These are phyloP conservation scores for Selaginella tamariscina DNA, from an alignment of 75 land plant species.

Conservation along the genomic window DNA sequence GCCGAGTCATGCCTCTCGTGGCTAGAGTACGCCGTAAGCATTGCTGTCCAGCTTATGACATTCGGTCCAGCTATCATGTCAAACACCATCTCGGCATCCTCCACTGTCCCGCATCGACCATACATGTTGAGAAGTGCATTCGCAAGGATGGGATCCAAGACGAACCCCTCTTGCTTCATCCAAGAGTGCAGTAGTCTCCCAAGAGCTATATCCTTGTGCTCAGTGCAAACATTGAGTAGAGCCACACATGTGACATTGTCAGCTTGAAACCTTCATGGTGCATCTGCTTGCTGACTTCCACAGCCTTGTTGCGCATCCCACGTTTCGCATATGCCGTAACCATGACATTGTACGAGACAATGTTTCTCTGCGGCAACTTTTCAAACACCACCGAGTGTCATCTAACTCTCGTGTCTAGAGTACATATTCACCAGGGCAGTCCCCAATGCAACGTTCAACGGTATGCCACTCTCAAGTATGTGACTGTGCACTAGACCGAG, in stretches of 20 bases:
- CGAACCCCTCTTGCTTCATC: background rate
- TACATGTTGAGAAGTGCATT: slow-evolving; percentile 10
- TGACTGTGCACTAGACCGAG: background rate
- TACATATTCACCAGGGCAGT: background rate
- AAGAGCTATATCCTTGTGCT: background rate
- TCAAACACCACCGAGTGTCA: background rate
- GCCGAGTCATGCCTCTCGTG: background rate
- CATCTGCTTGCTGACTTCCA: background rate
- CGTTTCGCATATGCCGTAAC: background rate
- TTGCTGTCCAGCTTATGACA: slow-evolving; percentile 3
- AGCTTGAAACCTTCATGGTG: slow-evolving; percentile 1
- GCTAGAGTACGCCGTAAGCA: background rate
- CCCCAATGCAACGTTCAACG: background rate
- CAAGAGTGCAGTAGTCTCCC: slow-evolving; percentile 1
- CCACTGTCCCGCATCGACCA: background rate
- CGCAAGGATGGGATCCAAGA: background rate
- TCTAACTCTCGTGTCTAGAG: background rate
- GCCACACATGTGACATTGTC: slow-evolving; percentile 1
- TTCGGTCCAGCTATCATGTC: background rate
- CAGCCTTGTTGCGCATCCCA: background rate
- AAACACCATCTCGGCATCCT: slow-evolving; percentile 1
- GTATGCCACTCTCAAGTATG: background rate
- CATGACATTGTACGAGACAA: slow-evolving; percentile 4
- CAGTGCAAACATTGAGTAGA: background rate
- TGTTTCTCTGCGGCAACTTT: background rate